A percentile compares a stretch with the other conserved stretches of the same genome.
Conservation (phyloP, 2,329 filamentous ascomycete genomes). For the Exophiala bonariae region DNA sequence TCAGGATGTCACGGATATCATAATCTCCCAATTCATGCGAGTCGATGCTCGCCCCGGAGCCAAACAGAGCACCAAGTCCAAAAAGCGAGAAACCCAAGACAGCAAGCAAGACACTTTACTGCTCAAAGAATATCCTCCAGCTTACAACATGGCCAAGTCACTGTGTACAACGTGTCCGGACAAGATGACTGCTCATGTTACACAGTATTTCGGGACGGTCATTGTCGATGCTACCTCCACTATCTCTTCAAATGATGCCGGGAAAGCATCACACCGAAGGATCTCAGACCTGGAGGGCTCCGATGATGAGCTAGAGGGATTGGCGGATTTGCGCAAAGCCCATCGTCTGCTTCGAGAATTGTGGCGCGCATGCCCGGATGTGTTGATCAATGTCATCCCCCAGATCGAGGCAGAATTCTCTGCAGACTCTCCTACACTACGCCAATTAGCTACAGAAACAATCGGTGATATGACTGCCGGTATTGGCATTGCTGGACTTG, state of each 20-base stretch:
- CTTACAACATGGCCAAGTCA: slow-evolving; percentile 94
- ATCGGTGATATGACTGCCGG: slow-evolving; percentile 93
- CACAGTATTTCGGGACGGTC: slow-evolving; percentile 95
- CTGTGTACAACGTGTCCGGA: slow-evolving; percentile 87
- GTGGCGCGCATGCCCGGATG: slow-evolving; percentile 85
- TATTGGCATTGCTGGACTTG: slow-evolving; percentile 86
- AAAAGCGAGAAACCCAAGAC: slow-evolving; percentile 58
- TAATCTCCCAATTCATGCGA: slow-evolving; percentile 92
- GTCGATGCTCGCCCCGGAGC: slow-evolving; percentile 66
- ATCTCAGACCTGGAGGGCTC: slow-evolving; percentile 59
- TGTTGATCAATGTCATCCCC: slow-evolving; percentile 89
- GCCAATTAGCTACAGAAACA: slow-evolving; percentile 86
- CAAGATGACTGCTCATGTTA: slow-evolving; percentile 92
- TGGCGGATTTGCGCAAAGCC: slow-evolving; percentile 85
- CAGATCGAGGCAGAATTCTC: slow-evolving; percentile 90
- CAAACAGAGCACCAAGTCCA: slow-evolving; percentile 56
- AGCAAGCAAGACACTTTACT: slow-evolving; percentile 78
- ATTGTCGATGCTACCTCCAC: slow-evolving; percentile 76
- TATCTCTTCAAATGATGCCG: slow-evolving; percentile 35
- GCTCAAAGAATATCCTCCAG: slow-evolving; percentile 84
- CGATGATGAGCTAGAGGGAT: slow-evolving; percentile 74
- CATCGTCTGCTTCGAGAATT: slow-evolving; percentile 87
- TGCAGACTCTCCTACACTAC: slow-evolving; percentile 83
- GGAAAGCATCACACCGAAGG: slow-evolving; percentile 43
- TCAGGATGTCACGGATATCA: slow-evolving; percentile 80